phyloP scores from a whole-genome alignment of 2,329 filamentous ascomycete genomes.

The Sporothrix variecibatus region DNA sequence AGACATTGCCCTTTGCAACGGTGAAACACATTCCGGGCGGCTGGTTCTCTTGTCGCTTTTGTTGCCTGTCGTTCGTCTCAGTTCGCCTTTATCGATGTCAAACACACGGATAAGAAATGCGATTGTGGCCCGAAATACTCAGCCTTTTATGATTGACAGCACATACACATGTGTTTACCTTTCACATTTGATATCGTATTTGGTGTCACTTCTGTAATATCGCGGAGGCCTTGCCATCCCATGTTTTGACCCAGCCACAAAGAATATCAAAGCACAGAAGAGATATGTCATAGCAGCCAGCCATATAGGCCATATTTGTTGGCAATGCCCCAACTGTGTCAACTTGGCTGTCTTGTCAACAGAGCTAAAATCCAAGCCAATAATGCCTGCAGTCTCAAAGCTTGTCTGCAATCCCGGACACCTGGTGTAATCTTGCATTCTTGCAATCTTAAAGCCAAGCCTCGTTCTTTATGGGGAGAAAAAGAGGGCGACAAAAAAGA shows the following conservation, averaged over 20 bases:
- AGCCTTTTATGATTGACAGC: not conserved
- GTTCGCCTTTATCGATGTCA: not conserved
- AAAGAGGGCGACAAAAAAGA: not conserved
- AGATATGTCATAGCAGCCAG: not conserved
- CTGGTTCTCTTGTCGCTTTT: not conserved
- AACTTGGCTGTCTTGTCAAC: not conserved
- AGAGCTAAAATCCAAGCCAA: not conserved
- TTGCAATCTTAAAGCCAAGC: constrained; percentile 3
- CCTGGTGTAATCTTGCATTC: not conserved
- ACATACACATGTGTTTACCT: no score
- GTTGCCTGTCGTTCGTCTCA: no score
- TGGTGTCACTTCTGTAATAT: not conserved
- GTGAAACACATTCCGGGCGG: constrained; percentile 4
- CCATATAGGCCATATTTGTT: not conserved
- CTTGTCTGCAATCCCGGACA: not conserved
- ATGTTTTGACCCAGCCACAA: not conserved
- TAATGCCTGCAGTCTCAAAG: not conserved
- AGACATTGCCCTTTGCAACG: not conserved
- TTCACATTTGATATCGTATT: not conserved
- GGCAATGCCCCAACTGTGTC: not conserved
- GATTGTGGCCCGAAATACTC: not conserved
- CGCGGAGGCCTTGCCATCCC: not conserved
- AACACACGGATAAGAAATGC: not conserved
- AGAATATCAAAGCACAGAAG: not conserved
- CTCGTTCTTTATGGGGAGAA: constrained; percentile 9